A percentile compares a stretch with the other conserved stretches of the same genome.
phyloP scores from a whole-genome alignment of 331 rosid species.

The Acacia pycnantha region DNA sequence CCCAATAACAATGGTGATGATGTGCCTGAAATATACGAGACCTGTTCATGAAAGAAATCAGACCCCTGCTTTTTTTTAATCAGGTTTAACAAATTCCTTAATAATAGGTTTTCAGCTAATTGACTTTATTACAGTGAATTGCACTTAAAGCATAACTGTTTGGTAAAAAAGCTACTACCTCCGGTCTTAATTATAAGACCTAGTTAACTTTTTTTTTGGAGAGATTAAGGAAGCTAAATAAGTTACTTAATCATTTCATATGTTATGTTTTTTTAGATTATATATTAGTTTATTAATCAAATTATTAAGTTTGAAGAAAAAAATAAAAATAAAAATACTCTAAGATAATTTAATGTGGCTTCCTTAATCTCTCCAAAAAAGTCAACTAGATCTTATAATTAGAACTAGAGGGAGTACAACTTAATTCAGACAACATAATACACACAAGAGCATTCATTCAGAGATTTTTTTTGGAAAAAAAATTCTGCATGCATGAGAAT shows the following conservation, averaged over 20 bases:
- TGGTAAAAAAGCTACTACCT: neutral
- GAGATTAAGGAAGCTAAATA: too few species aligned
- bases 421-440: neutral
- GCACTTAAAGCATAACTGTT: neutral
- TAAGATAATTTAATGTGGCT: too few species aligned
- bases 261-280: too few species aligned
- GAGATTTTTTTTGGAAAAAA: neutral
- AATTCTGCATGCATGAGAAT: neutral
- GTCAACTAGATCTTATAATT: too few species aligned
- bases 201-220: too few species aligned
- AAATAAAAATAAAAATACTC: too few species aligned
- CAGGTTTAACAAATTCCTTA: conserved; percentile 33
- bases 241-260: too few species aligned
- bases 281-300: too few species aligned
- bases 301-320: too few species aligned
- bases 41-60: conserved; percentile 35
- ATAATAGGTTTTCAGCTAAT: neutral
- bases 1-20: conserved; percentile 47
- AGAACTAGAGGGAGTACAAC: too few species aligned
- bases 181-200: too few species aligned
- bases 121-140: neutral
- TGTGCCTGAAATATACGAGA: conserved; percentile 47
- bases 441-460: neutral
- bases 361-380: too few species aligned
- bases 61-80: conserved; percentile 50